Percentiles rank a stretch among this genome's conserved stretches.
Conservation (phyloP, 805 yeast species). For the Spathaspora passalidarum region DNA sequence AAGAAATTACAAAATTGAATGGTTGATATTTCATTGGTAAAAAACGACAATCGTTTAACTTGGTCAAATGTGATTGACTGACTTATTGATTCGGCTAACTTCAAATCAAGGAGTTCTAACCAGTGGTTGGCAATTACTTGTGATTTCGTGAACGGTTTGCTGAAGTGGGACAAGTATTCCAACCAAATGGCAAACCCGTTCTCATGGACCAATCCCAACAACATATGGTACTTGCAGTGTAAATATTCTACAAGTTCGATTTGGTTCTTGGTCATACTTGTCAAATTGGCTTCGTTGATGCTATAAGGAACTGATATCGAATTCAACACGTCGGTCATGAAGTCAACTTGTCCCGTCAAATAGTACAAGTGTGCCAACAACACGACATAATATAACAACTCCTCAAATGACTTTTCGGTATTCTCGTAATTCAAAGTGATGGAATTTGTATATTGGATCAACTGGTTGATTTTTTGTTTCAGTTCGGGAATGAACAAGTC, state of each 20-base stretch:
- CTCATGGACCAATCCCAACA: conserved; percentile 23
- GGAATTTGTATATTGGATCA: conserved; percentile 24
- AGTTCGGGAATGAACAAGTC: conserved; percentile 19
- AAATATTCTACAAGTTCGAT: conserved; percentile 29
- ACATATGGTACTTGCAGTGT: conserved; percentile 29
- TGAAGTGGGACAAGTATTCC: conserved; percentile 23
- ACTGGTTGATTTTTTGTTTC: conserved; percentile 20
- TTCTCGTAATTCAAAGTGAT: conserved; percentile 24
- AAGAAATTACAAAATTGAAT: conserved; percentile 27
- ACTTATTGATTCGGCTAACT: conserved; percentile 14
- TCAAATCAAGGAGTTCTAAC: conserved; percentile 26
- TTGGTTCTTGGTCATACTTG: conserved; percentile 8
- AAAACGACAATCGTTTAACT: conserved; percentile 18
- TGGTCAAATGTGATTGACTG: conserved; percentile 15
- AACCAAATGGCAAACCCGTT: conserved; percentile 23
- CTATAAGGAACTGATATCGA: conserved; percentile 11
- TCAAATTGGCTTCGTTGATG: conserved; percentile 1
- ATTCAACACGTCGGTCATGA: conserved; percentile 16
- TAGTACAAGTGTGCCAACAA: conserved; percentile 34
- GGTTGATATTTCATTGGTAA: conserved; percentile 19
- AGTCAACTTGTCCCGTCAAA: conserved; percentile 21
- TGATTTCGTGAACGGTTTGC: conserved; percentile 22
- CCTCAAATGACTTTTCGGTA: conserved; percentile 22
- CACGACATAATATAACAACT: conserved; percentile 29
- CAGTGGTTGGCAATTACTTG: conserved; percentile 35